Evolutionary conservation across 139 green algal species (phyloP).

Genomic region (Chlamydomonas sphaeroides): DNA sequence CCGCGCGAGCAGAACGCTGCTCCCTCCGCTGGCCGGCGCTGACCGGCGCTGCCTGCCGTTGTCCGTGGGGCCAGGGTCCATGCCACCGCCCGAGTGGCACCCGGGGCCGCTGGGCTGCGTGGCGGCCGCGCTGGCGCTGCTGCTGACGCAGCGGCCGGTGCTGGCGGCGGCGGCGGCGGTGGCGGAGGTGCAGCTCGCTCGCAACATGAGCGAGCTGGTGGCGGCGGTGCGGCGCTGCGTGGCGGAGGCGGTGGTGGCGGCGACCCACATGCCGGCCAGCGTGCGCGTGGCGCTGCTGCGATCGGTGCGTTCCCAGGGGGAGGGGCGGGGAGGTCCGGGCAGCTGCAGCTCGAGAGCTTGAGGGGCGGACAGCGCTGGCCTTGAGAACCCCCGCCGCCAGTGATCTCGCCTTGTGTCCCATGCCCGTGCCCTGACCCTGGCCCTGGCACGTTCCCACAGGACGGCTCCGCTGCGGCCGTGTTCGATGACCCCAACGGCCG

Average conservation of each 20-base stretch:
- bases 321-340: no score
- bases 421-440: not conserved
- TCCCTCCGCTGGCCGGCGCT: no score
- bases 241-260: not conserved
- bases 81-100: not conserved
- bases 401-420: no score
- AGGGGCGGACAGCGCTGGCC: no score
- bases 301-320: not conserved
- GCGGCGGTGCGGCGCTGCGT: conserved; percentile 15
- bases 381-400: no score
- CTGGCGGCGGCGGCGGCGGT: not conserved
- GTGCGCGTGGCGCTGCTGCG: conserved; percentile 27
- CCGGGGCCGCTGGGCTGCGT: not conserved
- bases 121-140: not conserved
- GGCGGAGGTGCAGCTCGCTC: not conserved
- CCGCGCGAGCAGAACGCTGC: no score
- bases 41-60: no score
- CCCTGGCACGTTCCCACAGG: not conserved
- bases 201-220: conserved; percentile 34
- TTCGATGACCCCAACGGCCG: conserved; percentile 17
- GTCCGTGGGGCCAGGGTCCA: not conserved
- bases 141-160: conserved; percentile 19
- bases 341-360: no score
- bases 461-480: conserved; percentile 1
- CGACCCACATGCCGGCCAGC: conserved; percentile 20